phyloP scores from a whole-genome alignment of 371 early-diverging fungal genomes.

The Mortierella sp. region DNA sequence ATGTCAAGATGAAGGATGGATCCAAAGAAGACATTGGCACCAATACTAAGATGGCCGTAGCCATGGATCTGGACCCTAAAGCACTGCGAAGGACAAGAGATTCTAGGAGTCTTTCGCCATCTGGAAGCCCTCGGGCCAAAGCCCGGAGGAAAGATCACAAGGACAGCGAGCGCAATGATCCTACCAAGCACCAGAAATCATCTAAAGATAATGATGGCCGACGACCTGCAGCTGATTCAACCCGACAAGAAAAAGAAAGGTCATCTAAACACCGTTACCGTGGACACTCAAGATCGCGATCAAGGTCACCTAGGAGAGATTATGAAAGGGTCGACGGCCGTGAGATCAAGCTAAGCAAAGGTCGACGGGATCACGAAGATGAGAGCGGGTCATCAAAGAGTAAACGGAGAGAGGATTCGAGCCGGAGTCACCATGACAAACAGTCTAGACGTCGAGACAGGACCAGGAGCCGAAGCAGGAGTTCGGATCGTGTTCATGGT shows the following conservation, averaged over 20 bases:
- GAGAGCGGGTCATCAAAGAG: slow-evolving; percentile 6
- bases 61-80: neutral
- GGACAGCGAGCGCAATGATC: slow-evolving; percentile 1
- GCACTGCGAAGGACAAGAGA: neutral
- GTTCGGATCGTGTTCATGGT: slow-evolving; percentile 5
- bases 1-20: neutral
- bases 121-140: neutral
- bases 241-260: slow-evolving; percentile 1
- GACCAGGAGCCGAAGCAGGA: slow-evolving; percentile 7
- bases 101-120: slow-evolving; percentile 11
- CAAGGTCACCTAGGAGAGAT: slow-evolving; percentile 11
- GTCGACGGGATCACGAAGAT: slow-evolving; percentile 16
- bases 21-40: neutral
- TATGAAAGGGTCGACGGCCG: slow-evolving; percentile 9
- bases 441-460: slow-evolving; percentile 7
- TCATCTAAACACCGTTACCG: slow-evolving; percentile 2
- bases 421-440: slow-evolving; percentile 3
- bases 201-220: slow-evolving; percentile 1
- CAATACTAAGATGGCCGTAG: neutral
- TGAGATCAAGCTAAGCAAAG: neutral
- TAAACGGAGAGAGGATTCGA: slow-evolving; percentile 1
- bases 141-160: neutral
- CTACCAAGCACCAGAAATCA: neutral
- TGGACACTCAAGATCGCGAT: slow-evolving; percentile 19
- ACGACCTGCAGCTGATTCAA: neutral